Evolutionary conservation across 805 yeast genomes (phyloP).

Genomic region (Ogataea thermomethanolica): DNA sequence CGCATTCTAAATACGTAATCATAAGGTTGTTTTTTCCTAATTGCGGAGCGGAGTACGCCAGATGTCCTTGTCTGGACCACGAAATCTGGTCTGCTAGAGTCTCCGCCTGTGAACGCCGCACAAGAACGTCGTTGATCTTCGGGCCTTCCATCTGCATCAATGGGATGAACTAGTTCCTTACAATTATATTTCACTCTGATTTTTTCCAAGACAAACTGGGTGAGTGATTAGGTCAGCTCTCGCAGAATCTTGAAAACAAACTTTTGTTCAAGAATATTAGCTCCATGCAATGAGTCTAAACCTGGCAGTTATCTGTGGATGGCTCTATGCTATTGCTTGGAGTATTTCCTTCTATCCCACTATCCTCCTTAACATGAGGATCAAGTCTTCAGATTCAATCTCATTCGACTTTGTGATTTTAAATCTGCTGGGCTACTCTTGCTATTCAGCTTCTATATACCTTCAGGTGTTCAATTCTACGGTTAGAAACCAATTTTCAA

Average conservation of each 20-base stretch:
- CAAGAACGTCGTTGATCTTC: constrained; percentile 23
- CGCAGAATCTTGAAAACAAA: neutral
- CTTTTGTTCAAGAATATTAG: neutral
- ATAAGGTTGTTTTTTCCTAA: constrained; percentile 37
- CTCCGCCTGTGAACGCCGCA: constrained; percentile 20
- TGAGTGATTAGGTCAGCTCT: constrained; percentile 2
- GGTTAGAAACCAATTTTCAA: constrained; percentile 31
- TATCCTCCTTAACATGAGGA: constrained; percentile 37
- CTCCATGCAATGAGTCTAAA: constrained; percentile 10
- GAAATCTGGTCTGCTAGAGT: constrained; percentile 36
- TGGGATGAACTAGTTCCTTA: neutral
- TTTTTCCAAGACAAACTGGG: neutral
- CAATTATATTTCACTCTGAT: neutral
- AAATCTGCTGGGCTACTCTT: constrained; percentile 46
- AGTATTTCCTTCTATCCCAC: constrained; percentile 52
- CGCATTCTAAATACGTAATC: constrained; percentile 67
- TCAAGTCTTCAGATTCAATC: constrained; percentile 44
- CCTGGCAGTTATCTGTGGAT: constrained; percentile 23
- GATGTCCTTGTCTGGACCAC: constrained; percentile 84
- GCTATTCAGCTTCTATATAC: constrained; percentile 40
- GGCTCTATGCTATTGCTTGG: constrained; percentile 33
- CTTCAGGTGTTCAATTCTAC: constrained; percentile 39
- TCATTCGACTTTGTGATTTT: constrained; percentile 46
- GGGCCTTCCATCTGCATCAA: constrained; percentile 2
- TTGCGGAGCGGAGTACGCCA: constrained; percentile 56